phyloP scores from a whole-genome alignment of 2,329 filamentous ascomycete species.

The Claviceps quebecensis region DNA sequence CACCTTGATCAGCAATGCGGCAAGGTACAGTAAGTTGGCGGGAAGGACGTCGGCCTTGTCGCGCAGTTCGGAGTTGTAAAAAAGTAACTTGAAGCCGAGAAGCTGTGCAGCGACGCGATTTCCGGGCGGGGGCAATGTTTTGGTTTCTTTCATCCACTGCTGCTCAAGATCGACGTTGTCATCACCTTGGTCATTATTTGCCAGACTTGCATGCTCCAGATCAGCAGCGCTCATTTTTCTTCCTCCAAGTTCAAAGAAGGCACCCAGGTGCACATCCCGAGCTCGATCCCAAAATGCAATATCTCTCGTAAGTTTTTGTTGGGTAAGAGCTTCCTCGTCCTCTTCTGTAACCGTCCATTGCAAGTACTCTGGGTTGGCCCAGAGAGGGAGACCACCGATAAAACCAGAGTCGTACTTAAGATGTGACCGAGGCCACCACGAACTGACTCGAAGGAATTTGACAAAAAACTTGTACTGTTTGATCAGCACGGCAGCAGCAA shows the following conservation, averaged over 20 bases:
- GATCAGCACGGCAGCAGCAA: conserved; percentile 85
- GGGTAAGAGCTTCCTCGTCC: conserved; percentile 45
- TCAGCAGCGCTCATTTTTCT: conserved; percentile 49
- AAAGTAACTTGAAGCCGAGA: conserved; percentile 91
- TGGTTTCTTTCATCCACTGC: conserved; percentile 69
- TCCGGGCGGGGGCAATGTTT: conserved; percentile 68
- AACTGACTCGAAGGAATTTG: conserved; percentile 79
- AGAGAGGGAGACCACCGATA: conserved; percentile 59
- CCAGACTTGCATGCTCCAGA: conserved; percentile 28
- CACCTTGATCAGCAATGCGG: conserved; percentile 87
- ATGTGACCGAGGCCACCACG: conserved; percentile 79
- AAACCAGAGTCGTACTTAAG: conserved; percentile 26
- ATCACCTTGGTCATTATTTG: conserved; percentile 22
- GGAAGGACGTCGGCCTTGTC: conserved; percentile 66
- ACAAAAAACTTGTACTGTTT: conserved; percentile 91
- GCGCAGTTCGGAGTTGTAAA: conserved; percentile 73
- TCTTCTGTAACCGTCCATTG: conserved; percentile 52
- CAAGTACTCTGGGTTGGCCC: conserved; percentile 63
- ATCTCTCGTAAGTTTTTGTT: conserved; percentile 53
- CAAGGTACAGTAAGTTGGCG: conserved; percentile 83
- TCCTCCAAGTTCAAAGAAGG: conserved; percentile 81
- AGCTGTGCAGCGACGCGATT: conserved; percentile 89
- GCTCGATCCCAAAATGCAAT: conserved; percentile 67
- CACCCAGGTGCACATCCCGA: conserved; percentile 60
- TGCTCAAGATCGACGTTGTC: conserved; percentile 43